Evolutionary conservation across 2,329 filamentous ascomycete species (phyloP).

Genomic region (Xylaria sp.): DNA sequence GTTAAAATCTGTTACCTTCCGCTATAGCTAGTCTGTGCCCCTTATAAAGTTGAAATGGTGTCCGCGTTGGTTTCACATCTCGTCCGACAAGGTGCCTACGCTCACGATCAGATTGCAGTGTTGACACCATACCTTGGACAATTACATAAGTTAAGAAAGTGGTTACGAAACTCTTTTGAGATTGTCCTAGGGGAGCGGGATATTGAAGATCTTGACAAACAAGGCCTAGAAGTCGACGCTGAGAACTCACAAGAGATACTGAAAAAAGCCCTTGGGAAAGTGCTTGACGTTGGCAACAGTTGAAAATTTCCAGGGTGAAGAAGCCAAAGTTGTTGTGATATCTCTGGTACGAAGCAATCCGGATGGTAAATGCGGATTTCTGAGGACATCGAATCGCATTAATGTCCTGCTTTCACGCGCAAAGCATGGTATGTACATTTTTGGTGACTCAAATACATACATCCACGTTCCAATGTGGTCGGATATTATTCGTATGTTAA

Average conservation of each 20-base stretch:
- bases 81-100: constrained; percentile 67
- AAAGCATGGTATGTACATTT: constrained; percentile 73
- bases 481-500: constrained; percentile 60
- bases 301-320: constrained; percentile 81
- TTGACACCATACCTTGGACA: constrained; percentile 70
- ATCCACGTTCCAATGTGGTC: constrained; percentile 66
- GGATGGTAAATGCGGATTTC: constrained; percentile 64
- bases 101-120: constrained; percentile 67
- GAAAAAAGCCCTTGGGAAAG: constrained; percentile 54
- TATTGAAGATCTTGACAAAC: constrained; percentile 54
- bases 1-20: too few species aligned
- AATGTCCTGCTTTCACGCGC: constrained; percentile 73
- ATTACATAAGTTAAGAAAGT: constrained; percentile 54
- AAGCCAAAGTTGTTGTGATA: constrained; percentile 72
- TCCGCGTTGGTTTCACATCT: constrained; percentile 68
- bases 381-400: constrained; percentile 69
- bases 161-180: constrained; percentile 57
- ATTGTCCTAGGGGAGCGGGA: constrained; percentile 71
- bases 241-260: constrained; percentile 19
- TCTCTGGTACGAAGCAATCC: constrained; percentile 74
- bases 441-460: constrained; percentile 69
- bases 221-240: constrained; percentile 42
- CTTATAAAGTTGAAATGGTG: constrained; percentile 70
- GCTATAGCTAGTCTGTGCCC: too few species aligned
- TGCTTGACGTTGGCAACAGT: constrained; percentile 67